Evolutionary conservation across 1,139 yeast genomes (phyloP), one percentile per base, ranked within the genome.

Genomic region (Suhomyces anneliseae): DNA sequence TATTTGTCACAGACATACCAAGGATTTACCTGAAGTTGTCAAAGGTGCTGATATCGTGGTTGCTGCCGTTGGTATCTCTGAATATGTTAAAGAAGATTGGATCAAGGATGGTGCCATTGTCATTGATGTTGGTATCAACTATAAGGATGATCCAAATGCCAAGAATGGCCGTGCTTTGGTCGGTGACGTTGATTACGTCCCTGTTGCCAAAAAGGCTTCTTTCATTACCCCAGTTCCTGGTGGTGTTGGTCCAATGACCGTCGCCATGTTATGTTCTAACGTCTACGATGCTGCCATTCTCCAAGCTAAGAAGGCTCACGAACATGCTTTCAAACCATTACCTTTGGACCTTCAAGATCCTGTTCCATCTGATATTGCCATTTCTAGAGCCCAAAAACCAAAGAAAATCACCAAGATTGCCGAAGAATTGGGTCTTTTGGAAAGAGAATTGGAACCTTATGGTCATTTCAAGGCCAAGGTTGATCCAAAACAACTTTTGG

Each of bases 161-260:
- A 83, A 82, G 59, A 79, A 84, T 12, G 92, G 92, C 31, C 87
- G 82, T 65, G 90, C 90, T 70, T 78, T 92, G 69, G 96, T 90
- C 43, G 99, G 99, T 49, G 99, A 93, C 64, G 97, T 92, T 51
- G 96, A 92, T 54, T 90, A 80, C 59, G 85, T 76, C 43, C 71
- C 82, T 27, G 90, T 90, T 47, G 63, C 78, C 43, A 73, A 79
- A 47, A 81, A 79, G 51, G 97, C 95, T 31, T 76, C 85, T 34
- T 76, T 78, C 61, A 80, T 93, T 62, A 93, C 99, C 26, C 99
- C 99, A 29, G 99, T 93, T 49, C 99, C 99, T 43, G 99, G 99
- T 64, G 99, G 99, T 56, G 99, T 93, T 51, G 99, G 99, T 45
- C 99, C 99, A 59, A 93, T 93, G 98, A 93, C 99, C 10, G 98